Percentiles rank a stretch among this genome's conserved stretches.
Conservation (phyloP, 1,284 basidiomycete genomes). For the Austroboletus niveus region DNA sequence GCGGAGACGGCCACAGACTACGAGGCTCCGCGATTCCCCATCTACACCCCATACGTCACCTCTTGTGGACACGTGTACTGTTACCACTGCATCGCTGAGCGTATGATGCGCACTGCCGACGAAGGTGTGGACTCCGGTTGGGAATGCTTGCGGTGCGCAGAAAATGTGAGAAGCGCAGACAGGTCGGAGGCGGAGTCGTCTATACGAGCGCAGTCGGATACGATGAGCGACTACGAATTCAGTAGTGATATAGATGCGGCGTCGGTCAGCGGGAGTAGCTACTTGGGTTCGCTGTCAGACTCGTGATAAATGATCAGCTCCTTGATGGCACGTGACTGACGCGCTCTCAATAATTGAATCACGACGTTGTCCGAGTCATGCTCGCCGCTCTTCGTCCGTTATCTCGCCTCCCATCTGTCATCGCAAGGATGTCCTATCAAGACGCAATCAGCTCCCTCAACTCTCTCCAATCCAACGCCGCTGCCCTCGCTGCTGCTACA, state of each 20-base stretch:
- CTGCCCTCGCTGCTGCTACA: constrained; percentile 81
- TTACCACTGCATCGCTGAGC: constrained; percentile 83
- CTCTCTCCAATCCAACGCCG: constrained; percentile 92
- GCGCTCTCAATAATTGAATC: no score
- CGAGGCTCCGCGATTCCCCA: constrained; percentile 50
- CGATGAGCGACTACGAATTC: constrained; percentile 52
- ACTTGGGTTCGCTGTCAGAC: constrained; percentile 23
- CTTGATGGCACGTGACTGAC: no score
- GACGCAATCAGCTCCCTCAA: constrained; percentile 90
- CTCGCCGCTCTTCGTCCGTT: constrained; percentile 5
- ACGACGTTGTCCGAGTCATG: not conserved
- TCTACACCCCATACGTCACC: constrained; percentile 70
- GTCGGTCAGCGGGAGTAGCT: constrained; percentile 34
- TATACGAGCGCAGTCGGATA: constrained; percentile 30
- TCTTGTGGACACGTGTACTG: constrained; percentile 84
- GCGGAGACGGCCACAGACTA: constrained; percentile 12
- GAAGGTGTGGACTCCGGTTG: constrained; percentile 64
- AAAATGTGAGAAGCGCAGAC: constrained; percentile 56
- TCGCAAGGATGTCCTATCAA: constrained; percentile 57
- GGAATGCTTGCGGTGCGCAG: constrained; percentile 79
- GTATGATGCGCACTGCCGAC: constrained; percentile 70
- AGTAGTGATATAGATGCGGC: constrained; percentile 49
- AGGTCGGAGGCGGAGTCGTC: constrained; percentile 36
- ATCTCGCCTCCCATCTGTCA: constrained; percentile 6
- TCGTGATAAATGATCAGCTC: not conserved